A percentile compares a stretch with the other conserved stretches of the same genome.
Conservation (phyloP, 2,329 filamentous ascomycete species). For the Cytospora piceae region DNA sequence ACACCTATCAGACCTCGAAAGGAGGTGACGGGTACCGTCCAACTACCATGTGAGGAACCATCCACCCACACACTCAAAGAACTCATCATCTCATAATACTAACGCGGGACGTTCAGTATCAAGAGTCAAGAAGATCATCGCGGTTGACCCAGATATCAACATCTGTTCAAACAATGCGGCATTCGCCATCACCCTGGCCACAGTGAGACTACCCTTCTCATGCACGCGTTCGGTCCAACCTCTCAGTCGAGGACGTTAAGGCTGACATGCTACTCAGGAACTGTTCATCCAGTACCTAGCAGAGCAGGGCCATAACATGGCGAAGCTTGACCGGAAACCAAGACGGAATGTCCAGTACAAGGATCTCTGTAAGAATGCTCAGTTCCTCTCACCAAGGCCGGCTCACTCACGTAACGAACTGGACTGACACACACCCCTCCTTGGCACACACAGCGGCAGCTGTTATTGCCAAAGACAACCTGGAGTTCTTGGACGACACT, state of each 20-base stretch:
- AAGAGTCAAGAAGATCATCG: slow-evolving; percentile 93
- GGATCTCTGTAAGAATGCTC: slow-evolving; percentile 70
- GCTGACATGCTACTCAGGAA: slow-evolving; percentile 61
- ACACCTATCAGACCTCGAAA: slow-evolving; percentile 77
- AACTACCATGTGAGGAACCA: slow-evolving; percentile 73
- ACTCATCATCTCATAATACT: background rate
- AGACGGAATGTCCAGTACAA: slow-evolving; percentile 94
- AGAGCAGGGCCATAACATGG: slow-evolving; percentile 81
- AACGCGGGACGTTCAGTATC: slow-evolving; percentile 66
- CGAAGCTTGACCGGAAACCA: slow-evolving; percentile 89
- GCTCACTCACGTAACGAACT: slow-evolving; percentile 14
- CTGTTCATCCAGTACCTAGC: slow-evolving; percentile 95
- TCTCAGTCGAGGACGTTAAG: slow-evolving; percentile 2
- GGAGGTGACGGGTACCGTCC: slow-evolving; percentile 82
- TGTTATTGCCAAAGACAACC: slow-evolving; percentile 84
- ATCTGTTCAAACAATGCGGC: slow-evolving; percentile 92
- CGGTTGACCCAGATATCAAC: slow-evolving; percentile 80
- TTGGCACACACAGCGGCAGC: slow-evolving; percentile 66
- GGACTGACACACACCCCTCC: slow-evolving; percentile 11
- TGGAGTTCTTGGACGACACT: slow-evolving; percentile 91
- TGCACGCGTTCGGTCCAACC: background rate
- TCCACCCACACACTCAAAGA: too few relatives aligned
- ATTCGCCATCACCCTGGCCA: slow-evolving; percentile 90
- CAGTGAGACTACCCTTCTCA: slow-evolving; percentile 53
- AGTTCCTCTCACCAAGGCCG: background rate